Conservation (phyloP, 2,329 filamentous ascomycete species). For the Talaromyces piceae region DNA sequence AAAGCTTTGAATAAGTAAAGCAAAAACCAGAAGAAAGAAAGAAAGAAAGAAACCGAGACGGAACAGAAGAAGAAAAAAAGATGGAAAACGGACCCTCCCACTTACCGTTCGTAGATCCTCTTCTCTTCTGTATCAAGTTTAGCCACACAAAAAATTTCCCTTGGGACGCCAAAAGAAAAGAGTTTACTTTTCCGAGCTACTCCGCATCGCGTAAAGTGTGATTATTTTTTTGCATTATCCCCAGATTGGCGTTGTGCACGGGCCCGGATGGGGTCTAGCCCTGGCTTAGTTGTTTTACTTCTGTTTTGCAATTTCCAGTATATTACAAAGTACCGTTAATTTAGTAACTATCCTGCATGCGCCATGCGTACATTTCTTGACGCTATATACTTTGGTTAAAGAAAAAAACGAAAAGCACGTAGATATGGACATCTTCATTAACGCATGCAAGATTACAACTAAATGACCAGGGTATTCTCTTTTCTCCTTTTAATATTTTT, state of each 20-base stretch:
- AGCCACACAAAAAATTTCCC: background rate
- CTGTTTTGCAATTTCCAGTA: too few species aligned
- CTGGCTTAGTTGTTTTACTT: background rate
- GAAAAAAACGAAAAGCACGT: too few species aligned
- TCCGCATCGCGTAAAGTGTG: constrained; percentile 32
- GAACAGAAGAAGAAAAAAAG: background rate
- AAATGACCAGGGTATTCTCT: constrained; percentile 1
- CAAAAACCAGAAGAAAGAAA: too few species aligned
- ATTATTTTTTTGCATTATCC: constrained; percentile 10
- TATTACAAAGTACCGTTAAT: too few species aligned
- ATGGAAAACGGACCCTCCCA: background rate
- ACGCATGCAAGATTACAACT: background rate
- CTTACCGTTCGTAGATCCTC: background rate
- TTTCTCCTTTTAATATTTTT: constrained; percentile 2
- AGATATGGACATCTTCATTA: background rate
- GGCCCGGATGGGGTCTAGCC: constrained; percentile 11
- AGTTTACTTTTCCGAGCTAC: constrained; percentile 31
- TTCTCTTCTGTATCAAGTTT: background rate
- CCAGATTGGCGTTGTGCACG: constrained; percentile 16
- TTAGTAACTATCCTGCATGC: too few species aligned
- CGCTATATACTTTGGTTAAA: too few species aligned
- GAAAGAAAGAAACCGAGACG: background rate
- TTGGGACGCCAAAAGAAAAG: constrained; percentile 23
- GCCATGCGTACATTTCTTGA: background rate
- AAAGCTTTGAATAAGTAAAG: background rate